Evolutionary conservation across 768 basidiomycete species (phyloP), one percentile per base, ranked within the genome.

Genomic region (Boletus pseudopeckii): DNA sequence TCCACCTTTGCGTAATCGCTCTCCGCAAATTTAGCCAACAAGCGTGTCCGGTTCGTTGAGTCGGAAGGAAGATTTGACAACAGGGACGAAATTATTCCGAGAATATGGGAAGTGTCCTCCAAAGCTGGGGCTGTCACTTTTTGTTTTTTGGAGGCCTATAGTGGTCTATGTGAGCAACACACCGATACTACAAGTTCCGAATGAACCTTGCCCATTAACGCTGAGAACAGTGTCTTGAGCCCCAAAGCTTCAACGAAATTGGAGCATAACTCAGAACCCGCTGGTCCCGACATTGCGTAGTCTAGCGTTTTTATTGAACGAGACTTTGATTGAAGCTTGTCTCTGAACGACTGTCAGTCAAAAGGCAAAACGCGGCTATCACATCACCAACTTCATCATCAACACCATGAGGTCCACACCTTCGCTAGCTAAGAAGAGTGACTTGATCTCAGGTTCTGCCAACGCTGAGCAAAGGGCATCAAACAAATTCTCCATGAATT

Each of bases 401-500:
- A 98, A 77, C n/a, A 97, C 81, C 94, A 98, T 98, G 33, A 99
- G 79, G 63, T 99, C 97, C 14, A 93, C 84, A 2, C 97, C 97
- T 70, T 99, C 97, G 18, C 86, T 86, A 10, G 85, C 82, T n/a
- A 93, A 73, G 72, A 99, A 98, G 4, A 84, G 71, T 17, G 78
- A 69, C 71, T 98, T 98, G 67, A 88, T 83, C 44, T 84, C 76
- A 14, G 85, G 76, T 69, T 96, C 94, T 33, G 77, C 81, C 22
- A 98, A 76, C 0, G 86, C 80, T 1, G 94, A 95, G 67, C 97
- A 98, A 22, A 99, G 71, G 0, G 85, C 71, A 66, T 98, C 91
- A 65, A 98, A 98, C 4, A 92, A 64, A 69, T 99, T 98, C 68
- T 98, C 97, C 94, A 98, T 95, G 71, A 93, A 98, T 69, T 99